These are phyloP conservation scores for Pseudocercospora macadamiae DNA, from an alignment of 2,329 filamentous ascomycete genomes.

Conservation along the genomic window DNA sequence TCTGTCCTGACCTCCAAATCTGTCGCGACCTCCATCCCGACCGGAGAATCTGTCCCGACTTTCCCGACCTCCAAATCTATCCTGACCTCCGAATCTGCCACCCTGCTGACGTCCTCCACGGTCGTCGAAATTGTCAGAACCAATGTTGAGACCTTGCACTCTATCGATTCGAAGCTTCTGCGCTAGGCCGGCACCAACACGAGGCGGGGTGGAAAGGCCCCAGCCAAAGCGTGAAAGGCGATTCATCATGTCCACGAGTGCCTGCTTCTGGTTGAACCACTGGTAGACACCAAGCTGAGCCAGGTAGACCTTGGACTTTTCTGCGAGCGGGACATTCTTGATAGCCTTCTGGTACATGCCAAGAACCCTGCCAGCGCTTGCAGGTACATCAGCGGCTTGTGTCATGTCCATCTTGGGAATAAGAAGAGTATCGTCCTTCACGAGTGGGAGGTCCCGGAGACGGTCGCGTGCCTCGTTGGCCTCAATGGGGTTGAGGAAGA, in stretches of 20 bases:
- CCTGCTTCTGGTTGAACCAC: slow-evolving; percentile 42
- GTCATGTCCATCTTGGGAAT: slow-evolving; percentile 54
- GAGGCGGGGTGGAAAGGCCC: slow-evolving; percentile 57
- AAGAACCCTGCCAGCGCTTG: slow-evolving; percentile 50
- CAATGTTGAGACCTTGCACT: slow-evolving; percentile 37
- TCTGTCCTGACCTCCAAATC: neutral
- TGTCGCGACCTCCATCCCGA: too few relatives aligned
- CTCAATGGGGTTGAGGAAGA: slow-evolving; percentile 64
- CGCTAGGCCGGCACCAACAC: slow-evolving; percentile 36
- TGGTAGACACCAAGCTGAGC: slow-evolving; percentile 60
- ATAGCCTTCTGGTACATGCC: slow-evolving; percentile 46
- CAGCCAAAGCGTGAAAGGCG: slow-evolving; percentile 56
- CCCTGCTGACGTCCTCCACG: slow-evolving; percentile 10
- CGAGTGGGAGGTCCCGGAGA: slow-evolving; percentile 64
- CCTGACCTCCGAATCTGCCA: slow-evolving; percentile 3
- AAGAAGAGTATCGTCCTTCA: slow-evolving; percentile 57
- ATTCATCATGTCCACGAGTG: slow-evolving; percentile 57
- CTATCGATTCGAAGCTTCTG: slow-evolving; percentile 33
- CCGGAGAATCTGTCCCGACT: neutral
- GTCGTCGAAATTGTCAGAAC: neutral
- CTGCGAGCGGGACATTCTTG: slow-evolving; percentile 43
- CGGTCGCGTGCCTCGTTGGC: slow-evolving; percentile 51
- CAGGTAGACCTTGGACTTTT: slow-evolving; percentile 57
- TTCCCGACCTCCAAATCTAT: neutral
- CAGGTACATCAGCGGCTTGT: slow-evolving; percentile 44